Base-by-base conservation (phyloP, 2,329 filamentous ascomycete species). In the Xylariaceae sp. region DNA sequence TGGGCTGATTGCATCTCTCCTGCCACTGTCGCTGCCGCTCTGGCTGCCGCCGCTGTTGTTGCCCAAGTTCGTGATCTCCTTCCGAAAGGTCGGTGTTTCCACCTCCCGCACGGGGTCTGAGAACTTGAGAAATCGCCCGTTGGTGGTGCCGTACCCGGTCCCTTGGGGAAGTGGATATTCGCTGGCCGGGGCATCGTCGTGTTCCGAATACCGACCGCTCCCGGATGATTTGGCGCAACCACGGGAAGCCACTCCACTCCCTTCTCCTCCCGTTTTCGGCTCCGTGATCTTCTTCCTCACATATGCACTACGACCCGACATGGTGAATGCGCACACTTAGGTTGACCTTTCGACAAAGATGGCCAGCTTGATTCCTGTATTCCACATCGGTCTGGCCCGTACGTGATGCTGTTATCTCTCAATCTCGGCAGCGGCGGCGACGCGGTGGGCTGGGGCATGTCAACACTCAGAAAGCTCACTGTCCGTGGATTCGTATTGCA, bases 211-310 rank as follows among this genome's bases (percentile, higher is more conserved):
- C 8, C 49, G 50, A 33, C 39, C 36, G 18, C 64, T 66, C 12
- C 61, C 54, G 16, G 56, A 50, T 2, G 70, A 69, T 41, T 64
- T 62, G 15, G 64, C 59, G 8, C 66, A 61, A 26, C 53, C 54
- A 37, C 62, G 56, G 13, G 47, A 43, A 3, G 47, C 40, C 8
- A n/a, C n/a, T 4, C 29, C 12, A 8, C n/a, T 19, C 9, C 38
- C 43, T 24, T 58, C 59, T 15, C 65, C 65, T 28, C 53, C 61
- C 3, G 57, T 48, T 39, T 68, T 71, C 19, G 68, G 64, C 43
- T 78, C 71, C 0, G 70, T 74, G 49, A 74, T 76, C 64, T 77
- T 78, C 57, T 78, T 78, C 53, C 76, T 73, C 55, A 77, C 76
- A 50, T 76, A 69, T 24, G 76, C 76, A 59, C 76, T 79, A 41